Evolutionary conservation across 2,329 filamentous ascomycete species (phyloP), one percentile per base, ranked within the genome.

Genomic region (Penicillium sp.): DNA sequence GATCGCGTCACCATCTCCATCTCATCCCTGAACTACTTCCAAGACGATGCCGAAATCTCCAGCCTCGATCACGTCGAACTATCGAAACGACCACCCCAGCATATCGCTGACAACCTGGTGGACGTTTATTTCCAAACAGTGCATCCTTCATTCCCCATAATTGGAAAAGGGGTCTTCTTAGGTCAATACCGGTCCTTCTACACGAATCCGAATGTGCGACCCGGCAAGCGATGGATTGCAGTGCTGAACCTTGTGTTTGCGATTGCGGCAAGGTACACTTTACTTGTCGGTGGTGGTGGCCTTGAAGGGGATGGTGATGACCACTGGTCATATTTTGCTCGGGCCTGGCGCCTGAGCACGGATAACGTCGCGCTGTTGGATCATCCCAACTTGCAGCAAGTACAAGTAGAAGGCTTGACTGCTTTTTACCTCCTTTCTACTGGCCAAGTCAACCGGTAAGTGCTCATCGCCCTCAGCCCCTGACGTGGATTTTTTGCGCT

Each of bases 161-260:
- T 81, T 35, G 73, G 75, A 43, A 75, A 74, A 50, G 56, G 66
- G 9, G 69, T 73, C n/a, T 79, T 81, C 37, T 60, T 75, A 46
- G 64, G 60, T 18, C 77, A 79, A 53, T 78, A 75, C 57, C 70
- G 70, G 50, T 71, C 70, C 1, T 77, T 76, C 55, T 77, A 72
- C 50, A 66, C 64, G 18, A 60, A 67, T 27, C 62, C 70, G 9
- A 69, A 66, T 35, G 63, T 73, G 18, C 67, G 71, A 56, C 75
- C 76, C 16, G 75, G 75, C 1, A 74, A 70, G 44, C 70, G 71
- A 58, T 78, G 76, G 76, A 66, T 79, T 47, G 76, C 77, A 10
- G 74, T 79, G 27, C 61, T 80, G 43, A 79, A 81, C 58, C 55
- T 80, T 27, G 72, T 80, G 16, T 79, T 80, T 63, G 78, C 78